These are phyloP conservation scores for Castanea crenata DNA, from an alignment of 306 rosid genomes.

Conservation along the genomic window DNA sequence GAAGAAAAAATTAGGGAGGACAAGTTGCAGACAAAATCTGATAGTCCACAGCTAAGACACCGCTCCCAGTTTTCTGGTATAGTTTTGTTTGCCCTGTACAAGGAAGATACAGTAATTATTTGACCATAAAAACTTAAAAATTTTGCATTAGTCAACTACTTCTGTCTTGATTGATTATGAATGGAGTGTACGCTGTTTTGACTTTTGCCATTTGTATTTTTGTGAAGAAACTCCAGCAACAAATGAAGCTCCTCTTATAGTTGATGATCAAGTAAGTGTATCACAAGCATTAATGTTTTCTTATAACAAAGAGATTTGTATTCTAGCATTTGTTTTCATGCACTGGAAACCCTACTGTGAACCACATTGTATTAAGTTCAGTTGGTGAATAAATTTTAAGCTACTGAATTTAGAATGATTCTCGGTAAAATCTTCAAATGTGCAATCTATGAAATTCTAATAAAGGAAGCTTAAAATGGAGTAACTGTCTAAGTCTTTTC, in stretches of 20 bases:
- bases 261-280: conserved; percentile 46
- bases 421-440: background rate
- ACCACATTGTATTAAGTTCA: conserved; percentile 7
- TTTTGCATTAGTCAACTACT: conserved; percentile 5
- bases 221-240: conserved; percentile 29
- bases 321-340: conserved; percentile 12
- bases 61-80: conserved; percentile 42
- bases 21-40: conserved; percentile 6
- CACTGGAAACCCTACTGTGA: conserved; percentile 5
- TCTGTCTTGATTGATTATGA: conserved; percentile 19
- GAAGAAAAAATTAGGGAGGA: conserved; percentile 21
- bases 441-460: conserved; percentile 6
- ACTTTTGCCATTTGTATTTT: conserved; percentile 20
- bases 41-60: conserved; percentile 42
- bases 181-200: conserved; percentile 15
- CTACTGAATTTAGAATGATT: conserved; percentile 7
- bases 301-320: background rate
- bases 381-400: conserved; percentile 1
- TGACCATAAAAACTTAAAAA: background rate
- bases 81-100: conserved; percentile 11
- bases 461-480: background rate
- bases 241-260: conserved; percentile 30
- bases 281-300: conserved; percentile 9
- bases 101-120: conserved; percentile 12
- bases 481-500: conserved; percentile 16